Evolutionary conservation across 78 protist genomes (phyloP), one percentile per base, ranked within the genome.

Genomic region (Dictyostelium firmibasis): DNA sequence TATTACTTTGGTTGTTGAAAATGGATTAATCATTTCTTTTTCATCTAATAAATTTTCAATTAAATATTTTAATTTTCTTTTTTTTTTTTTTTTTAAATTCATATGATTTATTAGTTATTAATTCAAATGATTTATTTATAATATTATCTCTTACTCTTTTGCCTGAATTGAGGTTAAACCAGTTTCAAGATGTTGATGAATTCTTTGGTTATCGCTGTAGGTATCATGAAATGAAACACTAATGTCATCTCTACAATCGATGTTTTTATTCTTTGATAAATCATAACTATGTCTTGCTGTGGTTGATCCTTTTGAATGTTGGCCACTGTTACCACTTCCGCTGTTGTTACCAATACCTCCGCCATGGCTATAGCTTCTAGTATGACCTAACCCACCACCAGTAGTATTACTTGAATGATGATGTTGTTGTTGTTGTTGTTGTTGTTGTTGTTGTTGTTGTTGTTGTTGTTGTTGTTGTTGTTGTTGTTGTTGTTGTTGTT

Each of bases 191-290:
- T 89, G 94, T 81, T 64, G 85, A 67, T 89, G 94, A 27, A 89
- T 89, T 43, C 64, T 79, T 89, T 89, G 94, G 47, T 75, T 89
- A 43, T 89, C 86, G 0, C 33, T 67, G 16, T 81, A 89, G 2
- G 85, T 78, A 25, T 89, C 94, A 11, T 81, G 86, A 50, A 89
- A 89, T 62, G 94, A 78, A 27, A 89, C 94, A 44, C 84, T 75
- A 27, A 81, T 60, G 44, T 89, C 94, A 69, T 89, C 94, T 64
- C 72, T 57, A 13, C 75, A 64, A 64, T 64, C 31, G 14, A 23
- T 60, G 0, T 60, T 60, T 11, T 74, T 29, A 74, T 33, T 35
- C 23, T 33, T 41, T 76, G 82, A 76, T 23, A 76, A 14, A 70
- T 70, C 77, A 31, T 31, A 76, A 38, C 82, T 76, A 41, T 76